A percentile compares a stretch with the other conserved stretches of the same genome.
These are phyloP conservation scores for Oryza nivara DNA, from an alignment of 176 grass and related monocot genomes.

Conservation along the genomic window DNA sequence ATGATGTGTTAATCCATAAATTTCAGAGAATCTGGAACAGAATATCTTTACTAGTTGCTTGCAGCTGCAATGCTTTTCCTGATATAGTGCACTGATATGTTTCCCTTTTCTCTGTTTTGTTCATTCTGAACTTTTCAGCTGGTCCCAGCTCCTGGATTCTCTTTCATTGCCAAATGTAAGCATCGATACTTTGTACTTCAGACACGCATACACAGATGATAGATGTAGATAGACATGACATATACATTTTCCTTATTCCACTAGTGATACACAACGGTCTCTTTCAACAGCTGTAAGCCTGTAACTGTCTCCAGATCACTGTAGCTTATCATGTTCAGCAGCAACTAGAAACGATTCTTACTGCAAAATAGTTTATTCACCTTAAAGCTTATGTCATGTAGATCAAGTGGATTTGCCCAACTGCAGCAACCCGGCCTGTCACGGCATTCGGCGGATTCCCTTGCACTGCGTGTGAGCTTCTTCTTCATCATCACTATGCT, in stretches of 20 bases:
- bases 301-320: slow-evolving; percentile 26
- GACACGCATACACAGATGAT: background rate
- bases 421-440: slow-evolving; percentile 75
- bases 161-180: slow-evolving; percentile 97
- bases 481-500: background rate
- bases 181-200: slow-evolving; percentile 44
- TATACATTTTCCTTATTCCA: background rate
- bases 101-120: slow-evolving; percentile 34
- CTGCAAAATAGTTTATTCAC: slow-evolving; percentile 31
- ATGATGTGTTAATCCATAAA: slow-evolving; percentile 33
- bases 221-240: background rate
- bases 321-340: slow-evolving; percentile 23
- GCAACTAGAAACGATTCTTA: slow-evolving; percentile 21
- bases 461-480: slow-evolving; percentile 87
- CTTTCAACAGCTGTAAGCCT: slow-evolving; percentile 1
- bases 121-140: slow-evolving; percentile 59
- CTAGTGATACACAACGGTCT: background rate
- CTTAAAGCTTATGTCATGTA: slow-evolving; percentile 44
- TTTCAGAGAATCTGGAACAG: slow-evolving; percentile 25
- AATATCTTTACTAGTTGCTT: slow-evolving; percentile 54
- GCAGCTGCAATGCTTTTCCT: slow-evolving; percentile 32
- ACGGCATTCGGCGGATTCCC: slow-evolving; percentile 85
- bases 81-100: slow-evolving; percentile 38
- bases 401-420: slow-evolving; percentile 98
- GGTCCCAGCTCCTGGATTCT: slow-evolving; percentile 88